These are phyloP conservation scores for Misopates orontium DNA, from an alignment of 257 asterid genomes.

Conservation along the genomic window DNA sequence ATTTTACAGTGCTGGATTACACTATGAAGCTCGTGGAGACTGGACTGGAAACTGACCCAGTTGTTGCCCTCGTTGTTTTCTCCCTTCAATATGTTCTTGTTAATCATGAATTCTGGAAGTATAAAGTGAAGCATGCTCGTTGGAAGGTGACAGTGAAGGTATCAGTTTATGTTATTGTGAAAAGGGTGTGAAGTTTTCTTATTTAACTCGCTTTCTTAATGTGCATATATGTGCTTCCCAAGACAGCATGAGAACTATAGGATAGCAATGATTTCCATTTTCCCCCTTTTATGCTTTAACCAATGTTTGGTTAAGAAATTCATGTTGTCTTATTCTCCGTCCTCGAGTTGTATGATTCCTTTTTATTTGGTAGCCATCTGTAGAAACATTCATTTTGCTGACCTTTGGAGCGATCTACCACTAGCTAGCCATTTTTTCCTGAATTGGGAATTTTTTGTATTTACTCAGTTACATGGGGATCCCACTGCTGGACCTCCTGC, in stretches of 20 bases:
- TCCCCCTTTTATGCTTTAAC: slow-evolving; percentile 4
- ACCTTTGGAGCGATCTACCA: slow-evolving; percentile 15
- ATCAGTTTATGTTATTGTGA: slow-evolving; percentile 19
- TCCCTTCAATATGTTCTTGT: slow-evolving; percentile 90
- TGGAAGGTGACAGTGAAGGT: slow-evolving; percentile 95
- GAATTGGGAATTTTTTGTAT: background rate
- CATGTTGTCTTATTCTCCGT: slow-evolving; percentile 15
- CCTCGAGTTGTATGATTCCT: slow-evolving; percentile 11
- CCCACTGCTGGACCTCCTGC: slow-evolving; percentile 11
- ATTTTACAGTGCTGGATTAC: slow-evolving; percentile 78
- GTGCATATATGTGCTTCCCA: background rate
- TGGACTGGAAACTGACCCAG: slow-evolving; percentile 71
- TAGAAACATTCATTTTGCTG: slow-evolving; percentile 7
- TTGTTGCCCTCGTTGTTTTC: slow-evolving; percentile 76
- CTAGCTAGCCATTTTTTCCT: background rate
- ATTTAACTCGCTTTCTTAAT: background rate
- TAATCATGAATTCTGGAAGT: slow-evolving; percentile 89
- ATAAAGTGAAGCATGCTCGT: slow-evolving; percentile 76
- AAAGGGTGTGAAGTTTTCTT: background rate
- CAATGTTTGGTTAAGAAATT: too few relatives aligned
- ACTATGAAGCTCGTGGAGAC: slow-evolving; percentile 76
- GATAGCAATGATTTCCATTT: background rate
- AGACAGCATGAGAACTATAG: background rate
- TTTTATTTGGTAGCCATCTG: slow-evolving; percentile 17
- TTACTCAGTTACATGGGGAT: slow-evolving; percentile 5